These are phyloP conservation scores for Tylopilus vinaceipallidus DNA, from an alignment of 768 basidiomycete genomes.

Conservation along the genomic window DNA sequence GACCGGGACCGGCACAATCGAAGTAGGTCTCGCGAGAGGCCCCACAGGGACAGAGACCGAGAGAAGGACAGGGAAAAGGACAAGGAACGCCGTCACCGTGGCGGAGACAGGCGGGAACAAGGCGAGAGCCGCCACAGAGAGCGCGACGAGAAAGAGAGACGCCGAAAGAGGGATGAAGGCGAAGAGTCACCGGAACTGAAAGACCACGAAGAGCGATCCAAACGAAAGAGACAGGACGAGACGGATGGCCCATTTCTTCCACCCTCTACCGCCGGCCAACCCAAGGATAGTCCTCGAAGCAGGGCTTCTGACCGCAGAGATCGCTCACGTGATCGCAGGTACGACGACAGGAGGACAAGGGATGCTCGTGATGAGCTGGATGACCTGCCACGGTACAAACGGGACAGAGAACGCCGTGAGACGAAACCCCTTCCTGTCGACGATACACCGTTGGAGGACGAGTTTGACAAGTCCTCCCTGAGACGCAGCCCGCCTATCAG, in stretches of 20 bases:
- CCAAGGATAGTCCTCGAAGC: constrained; percentile 50
- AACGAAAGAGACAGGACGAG: constrained; percentile 65
- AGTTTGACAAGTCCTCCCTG: constrained; percentile 35
- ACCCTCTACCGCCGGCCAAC: constrained; percentile 32
- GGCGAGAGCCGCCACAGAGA: constrained; percentile 56
- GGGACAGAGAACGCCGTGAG: constrained; percentile 42
- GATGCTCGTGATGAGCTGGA: constrained; percentile 62
- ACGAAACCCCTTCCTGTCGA: constrained; percentile 40
- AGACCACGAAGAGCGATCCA: constrained; percentile 56
- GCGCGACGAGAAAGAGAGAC: constrained; percentile 49
- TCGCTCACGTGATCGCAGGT: constrained; percentile 55
- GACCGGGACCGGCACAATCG: constrained; percentile 48
- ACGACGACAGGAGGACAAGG: constrained; percentile 45
- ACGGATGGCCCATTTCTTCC: constrained; percentile 43
- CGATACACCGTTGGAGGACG: constrained; percentile 37
- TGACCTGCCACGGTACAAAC: constrained; percentile 46
- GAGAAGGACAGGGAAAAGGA: constrained; percentile 31
- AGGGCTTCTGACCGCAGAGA: constrained; percentile 44
- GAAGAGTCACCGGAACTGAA: constrained; percentile 45
- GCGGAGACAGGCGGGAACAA: constrained; percentile 45
- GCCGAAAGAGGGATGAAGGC: constrained; percentile 69
- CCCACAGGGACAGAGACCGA: constrained; percentile 38
- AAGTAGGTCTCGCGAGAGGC: constrained; percentile 50
- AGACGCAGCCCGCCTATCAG: constrained; percentile 39
- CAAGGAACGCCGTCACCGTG: constrained; percentile 44